Evolutionary conservation across 2,329 filamentous ascomycete species (phyloP).

Genomic region (Akanthomyces dipterigenus): DNA sequence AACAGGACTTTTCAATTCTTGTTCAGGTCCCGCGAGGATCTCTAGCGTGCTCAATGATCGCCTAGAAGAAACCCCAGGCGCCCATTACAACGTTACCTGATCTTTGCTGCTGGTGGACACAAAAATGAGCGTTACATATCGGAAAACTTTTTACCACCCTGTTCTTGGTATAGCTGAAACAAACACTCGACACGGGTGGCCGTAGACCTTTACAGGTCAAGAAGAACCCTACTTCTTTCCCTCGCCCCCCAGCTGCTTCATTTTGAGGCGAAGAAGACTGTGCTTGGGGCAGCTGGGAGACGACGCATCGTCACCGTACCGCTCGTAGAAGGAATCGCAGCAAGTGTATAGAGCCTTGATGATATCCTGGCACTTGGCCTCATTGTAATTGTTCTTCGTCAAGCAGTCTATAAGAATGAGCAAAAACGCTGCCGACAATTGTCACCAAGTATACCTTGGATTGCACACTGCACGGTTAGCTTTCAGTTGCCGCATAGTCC

Average conservation of each 20-base stretch:
- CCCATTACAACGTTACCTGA: conserved; percentile 64
- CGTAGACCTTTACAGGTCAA: not conserved
- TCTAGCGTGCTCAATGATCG: conserved; percentile 97
- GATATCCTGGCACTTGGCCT: conserved; percentile 70
- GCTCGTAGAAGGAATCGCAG: conserved; percentile 81
- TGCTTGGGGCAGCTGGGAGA: conserved; percentile 83
- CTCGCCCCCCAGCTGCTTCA: conserved; percentile 63
- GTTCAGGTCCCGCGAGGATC: conserved; percentile 76
- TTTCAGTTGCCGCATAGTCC: not conserved
- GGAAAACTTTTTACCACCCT: not conserved
- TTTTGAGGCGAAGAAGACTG: conserved; percentile 70
- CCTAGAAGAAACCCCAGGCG: conserved; percentile 69
- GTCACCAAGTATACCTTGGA: conserved; percentile 58
- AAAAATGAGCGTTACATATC: conserved; percentile 40
- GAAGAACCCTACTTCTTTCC: conserved; percentile 16
- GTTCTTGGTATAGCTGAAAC: not conserved
- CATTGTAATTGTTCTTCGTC: conserved; percentile 75
- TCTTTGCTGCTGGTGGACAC: conserved; percentile 38
- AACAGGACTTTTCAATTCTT: conserved; percentile 82
- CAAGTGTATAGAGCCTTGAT: conserved; percentile 89
- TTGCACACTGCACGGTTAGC: conserved; percentile 60
- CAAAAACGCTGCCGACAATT: not conserved
- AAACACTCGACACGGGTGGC: too few species aligned
- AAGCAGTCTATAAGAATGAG: conserved; percentile 63
- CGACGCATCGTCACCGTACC: conserved; percentile 67